phyloP scores from a whole-genome alignment of 768 basidiomycete genomes.

The Suillus weaverae region DNA sequence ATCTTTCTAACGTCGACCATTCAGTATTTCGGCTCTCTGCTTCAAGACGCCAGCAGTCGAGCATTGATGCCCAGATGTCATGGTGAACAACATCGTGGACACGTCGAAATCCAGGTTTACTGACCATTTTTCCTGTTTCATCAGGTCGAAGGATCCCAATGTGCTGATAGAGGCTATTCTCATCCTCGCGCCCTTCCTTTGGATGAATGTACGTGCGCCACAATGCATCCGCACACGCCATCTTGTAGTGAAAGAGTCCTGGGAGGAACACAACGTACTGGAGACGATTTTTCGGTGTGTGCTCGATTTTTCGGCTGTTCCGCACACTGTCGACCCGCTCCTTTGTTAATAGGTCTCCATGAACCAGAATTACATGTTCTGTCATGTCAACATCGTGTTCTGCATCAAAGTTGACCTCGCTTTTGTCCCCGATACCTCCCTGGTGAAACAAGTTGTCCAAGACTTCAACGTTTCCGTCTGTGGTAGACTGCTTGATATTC shows the following conservation, averaged over 20 bases:
- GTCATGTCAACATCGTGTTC: slow-evolving; percentile 9
- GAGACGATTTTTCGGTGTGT: slow-evolving; percentile 27
- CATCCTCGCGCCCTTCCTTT: slow-evolving; percentile 5
- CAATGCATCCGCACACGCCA: slow-evolving; percentile 29
- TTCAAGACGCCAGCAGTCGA: slow-evolving; percentile 34
- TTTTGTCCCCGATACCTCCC: slow-evolving; percentile 3
- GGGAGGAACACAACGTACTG: slow-evolving; percentile 35
- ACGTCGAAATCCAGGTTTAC: slow-evolving; percentile 36
- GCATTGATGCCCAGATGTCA: slow-evolving; percentile 21
- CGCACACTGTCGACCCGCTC: slow-evolving; percentile 16
- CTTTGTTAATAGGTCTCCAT: slow-evolving; percentile 26
- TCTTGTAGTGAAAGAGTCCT: slow-evolving; percentile 38
- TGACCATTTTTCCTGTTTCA: slow-evolving; percentile 32
- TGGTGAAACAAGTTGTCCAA: slow-evolving; percentile 14
- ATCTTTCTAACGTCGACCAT: slow-evolving; percentile 14
- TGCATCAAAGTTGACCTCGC: not conserved
- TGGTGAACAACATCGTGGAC: slow-evolving; percentile 40
- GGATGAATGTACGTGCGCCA: slow-evolving; percentile 19
- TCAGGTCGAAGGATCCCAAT: slow-evolving; percentile 26
- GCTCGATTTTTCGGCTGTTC: slow-evolving; percentile 25
- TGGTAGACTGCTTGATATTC: slow-evolving; percentile 26
- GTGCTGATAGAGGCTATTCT: slow-evolving; percentile 20
- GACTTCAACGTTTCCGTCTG: slow-evolving; percentile 20
- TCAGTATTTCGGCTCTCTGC: slow-evolving; percentile 10
- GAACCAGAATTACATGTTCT: slow-evolving; percentile 16